phyloP scores from a whole-genome alignment of 805 yeast genomes.

The Candida germanica region DNA sequence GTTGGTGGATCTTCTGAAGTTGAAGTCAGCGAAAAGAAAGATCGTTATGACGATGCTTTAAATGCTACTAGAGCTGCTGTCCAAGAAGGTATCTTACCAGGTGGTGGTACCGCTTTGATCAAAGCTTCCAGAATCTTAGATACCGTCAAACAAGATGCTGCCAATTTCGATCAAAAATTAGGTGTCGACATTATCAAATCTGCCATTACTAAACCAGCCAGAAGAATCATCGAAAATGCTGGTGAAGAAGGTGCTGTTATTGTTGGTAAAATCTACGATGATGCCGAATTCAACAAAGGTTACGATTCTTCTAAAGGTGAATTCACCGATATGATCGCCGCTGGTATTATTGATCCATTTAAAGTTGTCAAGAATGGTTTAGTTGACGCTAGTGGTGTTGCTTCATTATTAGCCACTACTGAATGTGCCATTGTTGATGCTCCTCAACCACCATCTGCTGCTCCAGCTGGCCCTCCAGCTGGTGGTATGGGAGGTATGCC shows the following conservation, averaged over 20 bases:
- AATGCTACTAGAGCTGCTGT: slow-evolving; percentile 99
- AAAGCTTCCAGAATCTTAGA: slow-evolving; percentile 83
- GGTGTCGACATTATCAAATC: slow-evolving; percentile 92
- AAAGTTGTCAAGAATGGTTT: slow-evolving; percentile 95
- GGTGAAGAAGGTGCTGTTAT: slow-evolving; percentile 97
- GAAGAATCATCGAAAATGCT: slow-evolving; percentile 92
- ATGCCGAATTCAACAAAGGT: slow-evolving; percentile 79
- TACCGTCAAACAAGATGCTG: slow-evolving; percentile 57
- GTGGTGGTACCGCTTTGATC: slow-evolving; percentile 97
- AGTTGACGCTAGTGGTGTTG: slow-evolving; percentile 96
- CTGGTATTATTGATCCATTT: slow-evolving; percentile 98
- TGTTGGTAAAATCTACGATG: slow-evolving; percentile 79
- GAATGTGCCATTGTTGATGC: slow-evolving; percentile 98
- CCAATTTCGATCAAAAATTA: slow-evolving; percentile 91
- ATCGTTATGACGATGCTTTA: slow-evolving; percentile 96
- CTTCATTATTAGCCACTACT: slow-evolving; percentile 94
- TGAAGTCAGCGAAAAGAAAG: slow-evolving; percentile 99
- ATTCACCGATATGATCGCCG: slow-evolving; percentile 91
- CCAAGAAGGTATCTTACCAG: slow-evolving; percentile 97
- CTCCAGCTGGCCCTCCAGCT: slow-evolving; percentile 49
- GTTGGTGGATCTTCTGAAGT: slow-evolving; percentile 97
- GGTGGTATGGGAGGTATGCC: slow-evolving; percentile 37
- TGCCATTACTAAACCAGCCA: slow-evolving; percentile 94
- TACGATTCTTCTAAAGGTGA: slow-evolving; percentile 90
- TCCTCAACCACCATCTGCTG: slow-evolving; percentile 68